Conservation (phyloP, 768 basidiomycete species). For the Macrolepiota albuminosa region DNA sequence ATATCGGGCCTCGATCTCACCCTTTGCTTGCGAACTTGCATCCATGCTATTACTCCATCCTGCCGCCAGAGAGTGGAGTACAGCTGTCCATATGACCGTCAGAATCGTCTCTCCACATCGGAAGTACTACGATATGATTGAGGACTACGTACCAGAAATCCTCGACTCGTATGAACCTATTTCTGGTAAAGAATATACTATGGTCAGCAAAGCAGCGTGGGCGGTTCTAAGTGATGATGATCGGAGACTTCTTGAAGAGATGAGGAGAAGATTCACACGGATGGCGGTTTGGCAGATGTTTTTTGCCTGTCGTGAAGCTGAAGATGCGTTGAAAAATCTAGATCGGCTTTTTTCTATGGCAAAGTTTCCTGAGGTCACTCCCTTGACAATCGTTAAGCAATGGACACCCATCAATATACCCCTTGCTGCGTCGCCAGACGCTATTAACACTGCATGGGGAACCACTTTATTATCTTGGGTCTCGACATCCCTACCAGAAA, state of each 20-base stretch:
- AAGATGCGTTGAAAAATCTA: constrained; percentile 1
- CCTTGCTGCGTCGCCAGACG: not conserved
- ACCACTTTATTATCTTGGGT: not conserved
- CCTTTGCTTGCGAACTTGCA: not conserved
- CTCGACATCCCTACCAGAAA: not conserved
- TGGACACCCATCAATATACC: not conserved
- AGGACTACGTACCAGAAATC: constrained; percentile 1
- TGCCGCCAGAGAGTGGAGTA: not conserved
- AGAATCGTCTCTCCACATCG: not conserved
- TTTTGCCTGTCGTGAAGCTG: constrained; percentile 1
- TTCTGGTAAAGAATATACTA: not conserved
- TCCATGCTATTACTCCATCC: constrained; percentile 5
- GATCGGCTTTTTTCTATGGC: not conserved
- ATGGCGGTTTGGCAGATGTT: constrained; percentile 8
- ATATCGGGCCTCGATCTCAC: not conserved
- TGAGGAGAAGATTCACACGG: not conserved
- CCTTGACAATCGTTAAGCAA: not conserved
- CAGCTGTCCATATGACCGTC: not conserved
- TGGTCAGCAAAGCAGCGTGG: not conserved
- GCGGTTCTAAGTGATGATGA: not conserved
- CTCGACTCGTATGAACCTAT: not conserved
- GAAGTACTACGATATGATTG: not conserved
- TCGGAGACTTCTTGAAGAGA: not conserved
- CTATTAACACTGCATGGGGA: not conserved
- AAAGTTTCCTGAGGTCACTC: not conserved